Base-by-base conservation (phyloP, 2,329 filamentous ascomycete genomes). In the Pseudogymnoascus sp. region DNA sequence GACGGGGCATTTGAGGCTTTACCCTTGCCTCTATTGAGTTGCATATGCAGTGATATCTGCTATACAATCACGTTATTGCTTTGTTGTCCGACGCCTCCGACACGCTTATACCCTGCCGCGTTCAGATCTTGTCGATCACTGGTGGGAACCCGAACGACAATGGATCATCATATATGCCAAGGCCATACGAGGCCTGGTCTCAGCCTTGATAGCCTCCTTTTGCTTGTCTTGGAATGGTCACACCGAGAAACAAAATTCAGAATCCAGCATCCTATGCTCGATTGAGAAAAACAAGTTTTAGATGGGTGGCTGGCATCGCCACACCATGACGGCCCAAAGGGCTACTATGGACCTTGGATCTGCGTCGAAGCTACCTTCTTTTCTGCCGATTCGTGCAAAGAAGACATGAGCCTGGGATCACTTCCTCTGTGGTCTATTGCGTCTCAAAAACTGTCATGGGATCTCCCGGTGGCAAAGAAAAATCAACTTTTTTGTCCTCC, bases 81-180 rank as follows among this genome's bases (percentile, higher is more conserved):
- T 60, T 40, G 59, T 60, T 60, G 59, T 60, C 59, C 59, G 37
- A 40, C 59, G 59, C 59, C 59, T 60, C 59, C 8, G 26, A 53
- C 47, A 53, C 47, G 26, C 47, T 53, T 53, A 53, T 19, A 31
- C 47, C 26, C 47, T 53, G 47, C 47, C 47, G n/a, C 47, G 47
- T 53, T 53, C 47, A 53, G 26, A 53, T 53, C 47, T 16, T 53
- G 47, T 31, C 47, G 47, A 53, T 53, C 47, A 31, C 47, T 53
- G 47, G 47, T 53, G 47, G 26, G 47, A 53, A 53, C 47, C n/a
- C 8, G 47, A 31, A 53, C 47, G 47, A 33, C 47, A 11, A 53
- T 53, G 47, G 47, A 31, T 53, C 47, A 53, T 6, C 47, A 53
- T 53, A 53, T 53, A 53, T 53, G 47, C 26, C 47, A 53, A 53